A percentile compares a stretch with the other conserved stretches of the same genome.
phyloP scores from a whole-genome alignment of 192 early-diverging fungal species.

The Gamsiella multidivaricata region DNA sequence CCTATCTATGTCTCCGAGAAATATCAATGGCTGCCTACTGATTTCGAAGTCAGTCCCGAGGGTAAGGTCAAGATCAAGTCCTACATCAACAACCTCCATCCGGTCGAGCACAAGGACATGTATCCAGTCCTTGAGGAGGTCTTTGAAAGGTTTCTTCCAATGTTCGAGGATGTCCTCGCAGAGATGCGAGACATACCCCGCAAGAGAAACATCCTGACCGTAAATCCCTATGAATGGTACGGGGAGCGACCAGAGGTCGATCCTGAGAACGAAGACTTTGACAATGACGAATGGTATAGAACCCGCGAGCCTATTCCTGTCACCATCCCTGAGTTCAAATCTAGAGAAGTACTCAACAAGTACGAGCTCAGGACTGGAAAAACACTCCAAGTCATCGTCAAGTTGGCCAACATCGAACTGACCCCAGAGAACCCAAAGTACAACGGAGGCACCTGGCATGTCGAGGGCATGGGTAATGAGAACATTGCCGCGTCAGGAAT shows the following conservation, averaged over 20 bases:
- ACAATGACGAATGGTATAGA: constrained; percentile 41
- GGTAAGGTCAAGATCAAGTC: constrained; percentile 62
- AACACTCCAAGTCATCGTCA: constrained; percentile 68
- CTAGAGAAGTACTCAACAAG: constrained; percentile 16
- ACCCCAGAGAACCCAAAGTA: constrained; percentile 72
- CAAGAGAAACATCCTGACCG: neutral
- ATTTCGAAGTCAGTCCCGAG: constrained; percentile 62
- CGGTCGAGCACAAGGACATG: constrained; percentile 55
- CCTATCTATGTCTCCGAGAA: constrained; percentile 16
- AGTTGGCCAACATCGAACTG: constrained; percentile 75
- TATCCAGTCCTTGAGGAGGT: constrained; percentile 64
- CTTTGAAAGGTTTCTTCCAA: constrained; percentile 67
- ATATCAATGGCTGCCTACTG: constrained; percentile 77
- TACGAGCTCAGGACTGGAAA: constrained; percentile 43
- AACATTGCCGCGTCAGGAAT: constrained; percentile 79
- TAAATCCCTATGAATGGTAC: constrained; percentile 23
- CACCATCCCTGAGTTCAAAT: constrained; percentile 15
- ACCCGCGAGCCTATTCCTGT: constrained; percentile 23
- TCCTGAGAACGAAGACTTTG: constrained; percentile 10
- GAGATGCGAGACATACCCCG: constrained; percentile 11
- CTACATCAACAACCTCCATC: constrained; percentile 85
- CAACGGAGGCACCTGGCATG: constrained; percentile 71
- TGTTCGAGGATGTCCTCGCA: constrained; percentile 67
- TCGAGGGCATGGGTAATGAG: constrained; percentile 79
- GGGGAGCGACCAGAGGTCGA: neutral